Evolutionary conservation across 2,329 filamentous ascomycete genomes (phyloP).

Genomic region (Phoma sp.): DNA sequence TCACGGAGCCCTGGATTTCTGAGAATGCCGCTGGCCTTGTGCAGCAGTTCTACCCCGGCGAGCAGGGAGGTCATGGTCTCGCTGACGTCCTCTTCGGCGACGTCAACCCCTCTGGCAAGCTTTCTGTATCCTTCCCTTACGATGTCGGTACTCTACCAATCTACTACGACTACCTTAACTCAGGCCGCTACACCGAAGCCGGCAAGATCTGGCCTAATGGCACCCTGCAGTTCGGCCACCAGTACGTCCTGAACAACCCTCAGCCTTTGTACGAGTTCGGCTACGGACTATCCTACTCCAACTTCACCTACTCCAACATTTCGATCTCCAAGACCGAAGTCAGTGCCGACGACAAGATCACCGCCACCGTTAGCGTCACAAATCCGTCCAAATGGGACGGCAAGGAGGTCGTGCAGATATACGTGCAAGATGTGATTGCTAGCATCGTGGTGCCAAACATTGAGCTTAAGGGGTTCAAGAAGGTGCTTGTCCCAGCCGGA

Average conservation of each 20-base stretch:
- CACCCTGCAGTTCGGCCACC: constrained; percentile 67
- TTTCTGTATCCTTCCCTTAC: constrained; percentile 71
- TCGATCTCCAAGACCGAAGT: constrained; percentile 58
- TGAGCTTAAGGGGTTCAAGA: constrained; percentile 70
- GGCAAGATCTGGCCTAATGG: constrained; percentile 64
- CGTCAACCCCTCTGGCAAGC: constrained; percentile 69
- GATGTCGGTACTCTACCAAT: constrained; percentile 71
- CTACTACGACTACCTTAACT: constrained; percentile 77
- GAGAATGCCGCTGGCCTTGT: constrained; percentile 68
- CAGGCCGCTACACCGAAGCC: constrained; percentile 61
- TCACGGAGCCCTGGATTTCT: constrained; percentile 76
- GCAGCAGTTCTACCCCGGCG: constrained; percentile 77
- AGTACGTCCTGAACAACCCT: constrained; percentile 68
- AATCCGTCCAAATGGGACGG: constrained; percentile 65
- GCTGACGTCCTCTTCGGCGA: constrained; percentile 68
- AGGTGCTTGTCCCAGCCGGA: constrained; percentile 66
- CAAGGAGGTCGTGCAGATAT: constrained; percentile 72
- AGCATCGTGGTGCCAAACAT: constrained; percentile 70
- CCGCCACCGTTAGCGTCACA: constrained; percentile 65
- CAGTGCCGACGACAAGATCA: constrained; percentile 61
- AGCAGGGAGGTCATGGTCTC: constrained; percentile 70
- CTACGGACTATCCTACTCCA: constrained; percentile 70
- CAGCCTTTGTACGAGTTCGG: constrained; percentile 70
- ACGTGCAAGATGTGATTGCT: constrained; percentile 67
- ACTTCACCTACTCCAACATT: constrained; percentile 65